Evolutionary conservation across 2,329 filamentous ascomycete species (phyloP), one percentile per base, ranked within the genome.

Genomic region (Pestalotiopsis sp.): DNA sequence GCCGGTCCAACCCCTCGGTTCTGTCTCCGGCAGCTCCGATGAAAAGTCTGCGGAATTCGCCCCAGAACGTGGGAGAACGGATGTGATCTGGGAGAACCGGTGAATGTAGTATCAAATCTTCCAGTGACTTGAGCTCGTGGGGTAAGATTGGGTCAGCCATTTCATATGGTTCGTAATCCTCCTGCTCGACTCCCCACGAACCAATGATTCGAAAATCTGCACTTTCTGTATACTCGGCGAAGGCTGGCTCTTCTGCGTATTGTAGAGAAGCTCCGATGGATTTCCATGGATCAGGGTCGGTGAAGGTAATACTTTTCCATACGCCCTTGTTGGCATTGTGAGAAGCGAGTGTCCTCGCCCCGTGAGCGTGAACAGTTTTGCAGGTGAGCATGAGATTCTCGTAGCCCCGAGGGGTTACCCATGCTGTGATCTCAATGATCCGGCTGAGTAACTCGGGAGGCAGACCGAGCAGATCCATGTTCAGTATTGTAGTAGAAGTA

Each of bases 331-430:
- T 55, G 6, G 25, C 17, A 25, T 68, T 64, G 23, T 72, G 64
- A 14, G 14, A 45, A 23, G 64, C 13, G 36, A 72, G 67, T 36
- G 64, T 41, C 7, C 13, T 36, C 31, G 49, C 52, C 11, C 72
- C 72, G 59, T 66, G 69, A n/a, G 69, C 66, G 45, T 69, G 70
- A 6, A 73, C 49, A 17, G 55, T 38, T 39, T 52, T 69, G 38
- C 71, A 73, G 13, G 52, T 71, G 20, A 68, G 17, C 67, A 71
- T 69, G 23, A 73, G 52, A 57, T 66, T 70, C 52, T 72, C 71
- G 41, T 71, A 73, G 4, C 63, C 70, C 5, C 69, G 69, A 17
- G 72, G 70, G 39, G 71, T 69, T 36, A 9, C 31, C 31, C 31
- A 36, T 36, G 31, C 31, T 7, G 72, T 71, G 20, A 70, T 64